Percentiles rank a stretch among this genome's conserved stretches.
These are phyloP conservation scores for Cryptosporidium andersoni DNA, from an alignment of 169 alveolate species.

Conservation along the genomic window DNA sequence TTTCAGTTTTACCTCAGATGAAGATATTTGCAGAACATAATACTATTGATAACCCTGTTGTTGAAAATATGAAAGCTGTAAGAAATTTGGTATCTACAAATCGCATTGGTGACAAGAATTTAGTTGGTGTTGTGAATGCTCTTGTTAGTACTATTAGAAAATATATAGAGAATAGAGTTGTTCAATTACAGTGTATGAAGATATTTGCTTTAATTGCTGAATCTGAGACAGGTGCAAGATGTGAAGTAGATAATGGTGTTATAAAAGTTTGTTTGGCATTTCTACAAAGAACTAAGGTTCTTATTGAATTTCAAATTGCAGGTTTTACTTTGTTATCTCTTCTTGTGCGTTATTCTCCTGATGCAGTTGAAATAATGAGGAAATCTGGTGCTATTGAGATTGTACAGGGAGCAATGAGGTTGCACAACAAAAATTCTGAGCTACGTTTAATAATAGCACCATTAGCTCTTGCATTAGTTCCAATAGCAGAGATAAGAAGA, in stretches of 20 bases:
- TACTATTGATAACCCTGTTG: conserved; percentile 61
- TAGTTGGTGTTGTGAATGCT: conserved; percentile 45
- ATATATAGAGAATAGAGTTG: conserved; percentile 61
- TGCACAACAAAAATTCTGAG: conserved; percentile 84
- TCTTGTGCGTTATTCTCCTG: conserved; percentile 44
- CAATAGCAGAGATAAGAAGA: conserved; percentile 85
- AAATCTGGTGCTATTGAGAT: conserved; percentile 67
- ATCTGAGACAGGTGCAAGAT: conserved; percentile 37
- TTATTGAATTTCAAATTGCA: conserved; percentile 59
- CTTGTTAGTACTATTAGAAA: conserved; percentile 57
- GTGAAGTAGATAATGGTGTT: conserved; percentile 62
- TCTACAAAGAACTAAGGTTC: conserved; percentile 57
- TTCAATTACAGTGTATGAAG: conserved; percentile 57
- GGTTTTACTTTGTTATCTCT: conserved; percentile 61
- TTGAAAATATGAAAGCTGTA: conserved; percentile 67
- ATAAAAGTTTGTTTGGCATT: conserved; percentile 64
- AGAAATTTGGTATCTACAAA: conserved; percentile 31
- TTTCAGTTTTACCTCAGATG: conserved; percentile 57
- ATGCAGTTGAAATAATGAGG: conserved; percentile 36
- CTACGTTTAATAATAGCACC: conserved; percentile 86
- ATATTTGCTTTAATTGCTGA: conserved; percentile 49
- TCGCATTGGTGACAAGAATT: conserved; percentile 33
- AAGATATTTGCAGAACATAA: conserved; percentile 52
- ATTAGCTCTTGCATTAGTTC: conserved; percentile 86
- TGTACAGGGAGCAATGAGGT: conserved; percentile 83